Conservation (phyloP, 345 rosid genomes). For the Rubroshorea leprosula region DNA sequence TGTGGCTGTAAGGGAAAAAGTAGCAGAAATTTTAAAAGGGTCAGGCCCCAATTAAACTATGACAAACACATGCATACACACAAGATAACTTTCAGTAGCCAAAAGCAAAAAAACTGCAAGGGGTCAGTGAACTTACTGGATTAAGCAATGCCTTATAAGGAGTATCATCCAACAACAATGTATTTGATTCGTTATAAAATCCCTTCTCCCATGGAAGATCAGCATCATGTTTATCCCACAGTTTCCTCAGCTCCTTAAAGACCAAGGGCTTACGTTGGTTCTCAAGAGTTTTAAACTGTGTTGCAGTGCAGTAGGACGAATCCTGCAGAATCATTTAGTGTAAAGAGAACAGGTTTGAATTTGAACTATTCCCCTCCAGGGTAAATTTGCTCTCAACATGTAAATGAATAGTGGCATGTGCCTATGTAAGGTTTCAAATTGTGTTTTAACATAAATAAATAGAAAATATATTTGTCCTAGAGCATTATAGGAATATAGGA, state of each 20-base stretch:
- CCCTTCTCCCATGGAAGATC: conserved; percentile 63
- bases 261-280: conserved; percentile 60
- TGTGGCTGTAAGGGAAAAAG: conserved; percentile 39
- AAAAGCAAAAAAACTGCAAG: conserved; percentile 1
- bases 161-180: conserved; percentile 78
- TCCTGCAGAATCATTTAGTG: conserved; percentile 40
- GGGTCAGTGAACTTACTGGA: conserved; percentile 53
- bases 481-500: not conserved
- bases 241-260: conserved; percentile 63
- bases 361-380: not conserved
- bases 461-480: not conserved
- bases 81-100: not conserved
- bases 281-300: conserved; percentile 52
- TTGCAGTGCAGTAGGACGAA: conserved; percentile 53
- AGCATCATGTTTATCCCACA: conserved; percentile 67
- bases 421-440: not conserved
- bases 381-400: not conserved
- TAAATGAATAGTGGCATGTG: not conserved
- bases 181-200: conserved; percentile 63
- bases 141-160: conserved; percentile 94
- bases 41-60: not conserved
- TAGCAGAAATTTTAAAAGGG: conserved; percentile 7
- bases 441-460: not conserved
- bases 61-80: not conserved
- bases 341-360: conserved; percentile 5